phyloP scores from a whole-genome alignment of 305 asterid species.

The Euphrasia arctica region DNA sequence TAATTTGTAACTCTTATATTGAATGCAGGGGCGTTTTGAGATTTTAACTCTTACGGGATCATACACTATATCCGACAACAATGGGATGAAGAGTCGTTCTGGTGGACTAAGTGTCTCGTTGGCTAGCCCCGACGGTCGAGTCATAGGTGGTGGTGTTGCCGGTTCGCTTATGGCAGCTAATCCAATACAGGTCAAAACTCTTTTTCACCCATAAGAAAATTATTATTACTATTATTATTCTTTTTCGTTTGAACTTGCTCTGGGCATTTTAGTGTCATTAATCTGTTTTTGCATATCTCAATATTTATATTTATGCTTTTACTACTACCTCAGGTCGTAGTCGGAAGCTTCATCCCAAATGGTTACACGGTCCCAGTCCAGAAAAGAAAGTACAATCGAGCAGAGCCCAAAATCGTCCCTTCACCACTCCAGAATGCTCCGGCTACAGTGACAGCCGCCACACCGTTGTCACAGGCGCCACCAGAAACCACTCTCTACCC shows the following conservation, averaged over 20 bases:
- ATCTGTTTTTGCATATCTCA: too few species aligned
- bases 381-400: slow-evolving; percentile 39
- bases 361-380: slow-evolving; percentile 33
- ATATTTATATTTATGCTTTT: not conserved
- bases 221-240: too few species aligned
- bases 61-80: slow-evolving; percentile 55
- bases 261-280: too few species aligned
- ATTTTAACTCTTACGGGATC: slow-evolving; percentile 80
- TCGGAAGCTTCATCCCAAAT: slow-evolving; percentile 75
- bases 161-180: slow-evolving; percentile 82
- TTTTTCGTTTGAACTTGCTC: too few species aligned
- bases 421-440: slow-evolving; percentile 34
- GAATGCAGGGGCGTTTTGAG: slow-evolving; percentile 92
- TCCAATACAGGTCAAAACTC: slow-evolving; percentile 65
- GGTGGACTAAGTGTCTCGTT: slow-evolving; percentile 88
- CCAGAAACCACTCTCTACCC: slow-evolving; percentile 37
- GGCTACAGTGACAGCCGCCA: slow-evolving; percentile 46
- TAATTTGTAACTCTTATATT: not conserved
- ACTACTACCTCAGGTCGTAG: slow-evolving; percentile 53
- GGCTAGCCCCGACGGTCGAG: slow-evolving; percentile 91
- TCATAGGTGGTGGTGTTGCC: slow-evolving; percentile 87
- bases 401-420: slow-evolving; percentile 35
- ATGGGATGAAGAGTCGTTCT: slow-evolving; percentile 60
- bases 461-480: slow-evolving; percentile 61
- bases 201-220: not conserved